Evolutionary conservation across 805 yeast species (phyloP).

Genomic region (Saccharomycopsis fodiens): DNA sequence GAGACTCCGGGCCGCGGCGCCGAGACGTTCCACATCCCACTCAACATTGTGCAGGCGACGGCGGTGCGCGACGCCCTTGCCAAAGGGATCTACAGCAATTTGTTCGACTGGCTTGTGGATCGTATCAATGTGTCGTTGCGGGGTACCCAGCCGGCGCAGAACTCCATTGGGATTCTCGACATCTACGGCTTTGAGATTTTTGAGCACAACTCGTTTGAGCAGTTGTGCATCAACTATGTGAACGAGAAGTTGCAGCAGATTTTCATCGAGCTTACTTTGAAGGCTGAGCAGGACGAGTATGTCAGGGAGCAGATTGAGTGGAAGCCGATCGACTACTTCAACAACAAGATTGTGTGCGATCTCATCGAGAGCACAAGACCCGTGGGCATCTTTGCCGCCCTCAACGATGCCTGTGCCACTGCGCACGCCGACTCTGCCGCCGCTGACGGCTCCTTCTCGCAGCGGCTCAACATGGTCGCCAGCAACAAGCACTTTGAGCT

Average conservation of each 20-base stretch:
- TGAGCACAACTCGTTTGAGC: constrained; percentile 92
- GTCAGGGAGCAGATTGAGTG: constrained; percentile 91
- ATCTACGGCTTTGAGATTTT: constrained; percentile 95
- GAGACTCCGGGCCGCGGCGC: constrained; percentile 88
- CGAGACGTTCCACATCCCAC: constrained; percentile 88
- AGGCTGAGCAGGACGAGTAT: constrained; percentile 97
- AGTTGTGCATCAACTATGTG: constrained; percentile 94
- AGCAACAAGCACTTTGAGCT: constrained; percentile 82
- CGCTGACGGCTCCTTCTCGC: constrained; percentile 94
- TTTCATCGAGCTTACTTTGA: constrained; percentile 89
- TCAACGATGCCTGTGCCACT: constrained; percentile 95
- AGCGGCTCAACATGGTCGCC: constrained; percentile 78
- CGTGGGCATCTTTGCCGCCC: constrained; percentile 92
- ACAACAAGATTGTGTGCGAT: constrained; percentile 94
- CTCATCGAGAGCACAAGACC: constrained; percentile 90
- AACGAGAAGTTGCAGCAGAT: constrained; percentile 95
- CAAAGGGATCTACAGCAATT: constrained; percentile 83
- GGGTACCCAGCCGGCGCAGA: constrained; percentile 39
- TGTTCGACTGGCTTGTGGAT: constrained; percentile 94
- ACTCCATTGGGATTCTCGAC: constrained; percentile 89
- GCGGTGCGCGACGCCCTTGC: constrained; percentile 95
- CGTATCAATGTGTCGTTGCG: constrained; percentile 80
- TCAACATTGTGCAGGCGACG: constrained; percentile 85
- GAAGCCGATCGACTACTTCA: constrained; percentile 96
- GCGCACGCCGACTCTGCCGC: constrained; percentile 97